phyloP scores from a whole-genome alignment of 768 basidiomycete genomes.

The Pisolithus orientalis region DNA sequence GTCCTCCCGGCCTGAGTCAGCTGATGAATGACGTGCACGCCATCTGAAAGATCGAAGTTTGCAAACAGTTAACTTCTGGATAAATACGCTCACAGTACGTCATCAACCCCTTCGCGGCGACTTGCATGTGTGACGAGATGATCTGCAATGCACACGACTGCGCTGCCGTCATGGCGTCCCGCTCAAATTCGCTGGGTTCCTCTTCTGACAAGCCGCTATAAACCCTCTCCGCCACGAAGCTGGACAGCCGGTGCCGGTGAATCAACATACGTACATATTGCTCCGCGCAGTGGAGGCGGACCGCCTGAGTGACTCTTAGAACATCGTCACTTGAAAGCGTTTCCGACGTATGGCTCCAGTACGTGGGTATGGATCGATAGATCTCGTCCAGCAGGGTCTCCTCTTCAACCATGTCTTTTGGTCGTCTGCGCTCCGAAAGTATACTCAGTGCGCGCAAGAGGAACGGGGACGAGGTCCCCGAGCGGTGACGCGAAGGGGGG shows the following conservation, averaged over 20 bases:
- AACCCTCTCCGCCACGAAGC: slow-evolving; percentile 65
- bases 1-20: slow-evolving; percentile 91
- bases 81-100: slow-evolving; percentile 72
- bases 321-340: slow-evolving; percentile 82
- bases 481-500: slow-evolving; percentile 53
- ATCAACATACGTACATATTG: slow-evolving; percentile 86
- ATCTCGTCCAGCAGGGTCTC: slow-evolving; percentile 80
- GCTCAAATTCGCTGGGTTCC: slow-evolving; percentile 63
- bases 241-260: slow-evolving; percentile 80
- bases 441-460: slow-evolving; percentile 63
- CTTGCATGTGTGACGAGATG: slow-evolving; percentile 74
- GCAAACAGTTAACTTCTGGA: slow-evolving; percentile 2
- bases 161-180: slow-evolving; percentile 70
- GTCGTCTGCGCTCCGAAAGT: slow-evolving; percentile 55
- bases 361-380: slow-evolving; percentile 58
- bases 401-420: slow-evolving; percentile 70
- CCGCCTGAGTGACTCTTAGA: slow-evolving; percentile 83
- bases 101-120: slow-evolving; percentile 87
- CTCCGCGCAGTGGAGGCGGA: slow-evolving; percentile 80
- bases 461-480: slow-evolving; percentile 70
- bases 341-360: slow-evolving; percentile 77
- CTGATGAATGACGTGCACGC: slow-evolving; percentile 94
- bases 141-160: slow-evolving; percentile 78
- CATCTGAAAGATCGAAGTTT: slow-evolving; percentile 45
- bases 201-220: slow-evolving; percentile 38